Percentiles rank a stretch among this genome's conserved stretches.
Conservation (phyloP, 495 filamentous ascomycete species). For the Aspergillus asperescens region DNA sequence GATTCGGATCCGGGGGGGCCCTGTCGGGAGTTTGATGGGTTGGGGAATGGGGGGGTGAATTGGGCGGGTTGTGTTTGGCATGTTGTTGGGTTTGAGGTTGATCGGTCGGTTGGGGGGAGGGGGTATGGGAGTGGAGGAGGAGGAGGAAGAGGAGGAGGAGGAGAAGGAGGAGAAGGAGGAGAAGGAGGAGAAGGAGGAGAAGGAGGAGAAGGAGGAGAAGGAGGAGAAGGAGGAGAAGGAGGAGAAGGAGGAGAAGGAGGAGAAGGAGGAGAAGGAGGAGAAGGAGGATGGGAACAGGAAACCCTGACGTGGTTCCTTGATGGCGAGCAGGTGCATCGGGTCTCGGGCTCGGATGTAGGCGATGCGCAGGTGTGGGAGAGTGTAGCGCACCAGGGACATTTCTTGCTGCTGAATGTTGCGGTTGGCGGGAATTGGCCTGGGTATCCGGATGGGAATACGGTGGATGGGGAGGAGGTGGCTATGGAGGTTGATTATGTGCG, state of each 20-base stretch:
- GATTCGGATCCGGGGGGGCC: not conserved
- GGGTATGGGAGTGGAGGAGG: too few species aligned
- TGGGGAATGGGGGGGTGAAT: constrained; percentile 1
- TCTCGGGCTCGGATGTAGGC: not conserved
- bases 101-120: too few species aligned
- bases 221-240: too few species aligned
- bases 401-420: constrained; percentile 10
- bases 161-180: too few species aligned
- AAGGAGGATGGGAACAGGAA: not conserved
- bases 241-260: too few species aligned
- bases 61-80: constrained; percentile 6
- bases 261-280: too few species aligned
- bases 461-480: constrained; percentile 5
- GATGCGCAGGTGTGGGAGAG: not conserved
- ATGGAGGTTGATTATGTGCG: constrained; percentile 12
- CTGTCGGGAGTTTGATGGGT: constrained; percentile 5
- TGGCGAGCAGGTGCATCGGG: not conserved
- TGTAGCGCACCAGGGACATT: constrained; percentile 2
- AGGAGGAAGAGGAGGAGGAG: too few species aligned
- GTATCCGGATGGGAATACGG: constrained; percentile 10
- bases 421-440: constrained; percentile 12
- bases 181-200: too few species aligned
- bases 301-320: constrained; percentile 4
- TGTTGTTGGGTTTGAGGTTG: constrained; percentile 8
- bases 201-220: too few species aligned